Conservation (phyloP, 2,329 filamentous ascomycete genomes). For the Fusarium avenaceum region DNA sequence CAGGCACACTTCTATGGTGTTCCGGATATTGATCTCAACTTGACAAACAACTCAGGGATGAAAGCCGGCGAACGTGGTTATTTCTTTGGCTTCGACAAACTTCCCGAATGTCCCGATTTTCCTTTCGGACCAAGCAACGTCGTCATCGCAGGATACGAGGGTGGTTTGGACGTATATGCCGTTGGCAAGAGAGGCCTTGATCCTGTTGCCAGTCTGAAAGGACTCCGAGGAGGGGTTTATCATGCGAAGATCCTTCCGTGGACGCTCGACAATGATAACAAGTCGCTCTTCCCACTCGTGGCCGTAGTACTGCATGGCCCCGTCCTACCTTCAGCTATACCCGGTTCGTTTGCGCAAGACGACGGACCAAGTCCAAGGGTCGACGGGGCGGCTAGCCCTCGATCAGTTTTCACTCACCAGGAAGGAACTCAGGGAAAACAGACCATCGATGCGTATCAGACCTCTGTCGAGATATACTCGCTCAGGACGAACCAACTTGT, state of each 20-base stretch:
- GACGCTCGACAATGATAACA: conserved; percentile 66
- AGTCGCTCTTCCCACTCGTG: conserved; percentile 77
- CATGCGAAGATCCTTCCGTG: conserved; percentile 87
- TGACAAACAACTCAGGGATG: conserved; percentile 67
- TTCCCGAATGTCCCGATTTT: conserved; percentile 63
- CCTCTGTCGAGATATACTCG: conserved; percentile 90
- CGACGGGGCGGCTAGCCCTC: conserved; percentile 60
- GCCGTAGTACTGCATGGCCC: conserved; percentile 86
- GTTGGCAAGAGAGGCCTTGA: conserved; percentile 80
- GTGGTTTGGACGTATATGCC: conserved; percentile 80
- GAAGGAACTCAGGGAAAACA: conserved; percentile 54
- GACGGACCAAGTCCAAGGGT: conserved; percentile 57
- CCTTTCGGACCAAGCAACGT: conserved; percentile 70
- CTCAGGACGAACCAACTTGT: conserved; percentile 79
- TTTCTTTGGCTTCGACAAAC: conserved; percentile 84
- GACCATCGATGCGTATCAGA: conserved; percentile 78
- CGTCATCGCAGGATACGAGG: conserved; percentile 83
- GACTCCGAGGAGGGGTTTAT: conserved; percentile 82
- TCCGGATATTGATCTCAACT: conserved; percentile 80
- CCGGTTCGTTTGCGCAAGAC: conserved; percentile 55
- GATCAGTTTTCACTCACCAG: conserved; percentile 57
- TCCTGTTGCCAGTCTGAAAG: conserved; percentile 77
- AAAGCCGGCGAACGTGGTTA: conserved; percentile 78
- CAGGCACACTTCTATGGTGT: conserved; percentile 83
- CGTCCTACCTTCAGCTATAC: conserved; percentile 61